Base-by-base conservation (phyloP, 768 basidiomycete species). In the Suillus discolor region DNA sequence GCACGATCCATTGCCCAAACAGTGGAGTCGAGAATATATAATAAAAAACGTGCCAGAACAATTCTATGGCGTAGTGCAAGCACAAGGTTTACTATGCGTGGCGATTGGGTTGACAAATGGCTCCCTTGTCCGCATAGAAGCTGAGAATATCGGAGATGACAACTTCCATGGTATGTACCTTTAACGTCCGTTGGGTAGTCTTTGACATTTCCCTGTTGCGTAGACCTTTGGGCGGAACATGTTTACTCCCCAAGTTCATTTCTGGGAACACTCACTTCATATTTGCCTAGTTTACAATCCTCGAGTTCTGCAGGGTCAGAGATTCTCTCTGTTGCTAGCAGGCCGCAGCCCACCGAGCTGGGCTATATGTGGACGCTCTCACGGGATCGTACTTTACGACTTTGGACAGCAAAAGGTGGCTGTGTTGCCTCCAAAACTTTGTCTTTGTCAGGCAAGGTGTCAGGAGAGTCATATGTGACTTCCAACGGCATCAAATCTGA, bases 351-450 rank as follows among this genome's bases (percentile, higher is more conserved):
- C 20, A 90, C 89, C 16, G 91, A 92, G 72, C 82, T 91, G 64
- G 85, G 83, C 42, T 83, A 92, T 70, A 80, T 90, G 25, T 97
- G 93, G 87, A 90, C 94, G 1, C 83, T 99, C 49, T 95, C 96
- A 11, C 84, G 94, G 63, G 94, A 97, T 79, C 85, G 91, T 63
- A 90, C 89, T 41, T 81, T 99, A 49, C 85, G 94, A 45, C 81
- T 92, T 51, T 98, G 96, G 96, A 90, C 91, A 68, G 83, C 89
- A 36, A 86, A 89, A 74, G 81, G 87, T 63, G 89, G 89, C 53
- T 90, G 92, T 72, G 83, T 90, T n/a, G 84, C 88, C 38, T 85
- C 86, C 39, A 89, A 85, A 72, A 75, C 79, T 13, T 77, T 92
- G 53, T 80, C 85, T 13, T 72, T 73, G 38, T 65, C 76, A 77